Base-by-base conservation (phyloP, 164 flowering plant species). In the Nelumbo lutea region DNA sequence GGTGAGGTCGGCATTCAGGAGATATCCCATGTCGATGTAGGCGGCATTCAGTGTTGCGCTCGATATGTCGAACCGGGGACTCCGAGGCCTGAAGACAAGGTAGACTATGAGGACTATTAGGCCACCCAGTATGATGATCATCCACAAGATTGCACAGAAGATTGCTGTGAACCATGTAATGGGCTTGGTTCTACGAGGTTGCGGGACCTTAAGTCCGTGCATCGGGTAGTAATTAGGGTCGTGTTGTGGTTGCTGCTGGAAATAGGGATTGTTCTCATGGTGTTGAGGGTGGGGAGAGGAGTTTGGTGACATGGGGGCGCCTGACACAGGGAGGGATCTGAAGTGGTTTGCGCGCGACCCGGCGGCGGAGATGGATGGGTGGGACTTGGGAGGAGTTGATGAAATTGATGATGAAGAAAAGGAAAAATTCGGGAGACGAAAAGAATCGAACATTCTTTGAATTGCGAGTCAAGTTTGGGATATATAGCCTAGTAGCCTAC, bases 1-100 rank as follows among this genome's bases (percentile, higher is more conserved):
- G 2, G 84, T 79, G 9, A 90, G 41, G 47, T 91, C 93, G 0
- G 89, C 89, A 68, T 91, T 91, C 40, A 89, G 87, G 48, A 86
- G 81, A 64, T 80, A 77, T 7, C 88, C 93, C 77, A 79, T 75
- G 83, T 91, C 97, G 2, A 88, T 78, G 72, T 91, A 87, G 39
- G 93, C 96, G 1, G 91, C 87, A 46, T 91, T 91, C 11, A 91
- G 79, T 42, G 83, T 81, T 46, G 78, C 93, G 9, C 63, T 56
- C 0, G 90, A 52, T 44, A 91, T 64, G 65, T 89, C 89, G 57
- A 88, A 88, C 39, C 66, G 74, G 0, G 97, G 97, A 73, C 72
- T 80, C 1, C 74, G 76, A 0, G 97, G 97, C 9, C 87, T 89
- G 76, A 73, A 88, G 6, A 83, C 66, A 2, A 91, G 84, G 78